phyloP scores from a whole-genome alignment of 257 asterid species.

The Capsicum pubescens region DNA sequence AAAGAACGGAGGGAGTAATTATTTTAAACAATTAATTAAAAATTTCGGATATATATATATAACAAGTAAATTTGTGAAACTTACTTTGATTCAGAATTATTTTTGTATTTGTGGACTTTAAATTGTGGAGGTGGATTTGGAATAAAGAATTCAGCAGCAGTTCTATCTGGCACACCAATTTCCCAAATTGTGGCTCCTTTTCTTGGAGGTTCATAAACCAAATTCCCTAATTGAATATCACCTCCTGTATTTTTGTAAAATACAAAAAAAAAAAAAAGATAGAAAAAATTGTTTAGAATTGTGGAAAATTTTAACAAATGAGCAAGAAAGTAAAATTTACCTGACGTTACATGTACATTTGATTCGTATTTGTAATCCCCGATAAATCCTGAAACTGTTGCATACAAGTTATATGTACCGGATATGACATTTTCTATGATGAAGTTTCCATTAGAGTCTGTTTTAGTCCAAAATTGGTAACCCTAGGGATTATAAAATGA shows the following conservation, averaged over 20 bases:
- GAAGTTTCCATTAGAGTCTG: constrained; percentile 51
- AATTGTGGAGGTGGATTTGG: constrained; percentile 46
- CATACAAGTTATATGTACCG: constrained; percentile 62
- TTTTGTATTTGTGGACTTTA: constrained; percentile 2
- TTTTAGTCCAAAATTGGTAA: constrained; percentile 68
- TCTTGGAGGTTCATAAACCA: constrained; percentile 62
- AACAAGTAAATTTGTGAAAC: neutral
- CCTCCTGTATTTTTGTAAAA: constrained; percentile 39
- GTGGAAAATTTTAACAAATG: neutral
- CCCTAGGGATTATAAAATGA: constrained; percentile 38
- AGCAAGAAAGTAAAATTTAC: constrained; percentile 21
- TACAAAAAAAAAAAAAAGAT: neutral
- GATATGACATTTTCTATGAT: constrained; percentile 46
- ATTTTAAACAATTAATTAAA: neutral
- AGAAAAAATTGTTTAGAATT: neutral
- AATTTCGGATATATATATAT: neutral
- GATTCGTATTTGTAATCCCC: constrained; percentile 61
- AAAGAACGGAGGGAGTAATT: neutral
- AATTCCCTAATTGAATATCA: constrained; percentile 20
- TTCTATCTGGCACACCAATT: constrained; percentile 69
- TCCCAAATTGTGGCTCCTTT: constrained; percentile 73
- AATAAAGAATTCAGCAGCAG: constrained; percentile 67
- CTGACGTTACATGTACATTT: constrained; percentile 44
- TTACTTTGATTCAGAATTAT: constrained; percentile 10
- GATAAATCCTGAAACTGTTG: constrained; percentile 49